Conservation (phyloP, 2,329 filamentous ascomycete species). For the Stagonosporopsis cucurbitacearum region DNA sequence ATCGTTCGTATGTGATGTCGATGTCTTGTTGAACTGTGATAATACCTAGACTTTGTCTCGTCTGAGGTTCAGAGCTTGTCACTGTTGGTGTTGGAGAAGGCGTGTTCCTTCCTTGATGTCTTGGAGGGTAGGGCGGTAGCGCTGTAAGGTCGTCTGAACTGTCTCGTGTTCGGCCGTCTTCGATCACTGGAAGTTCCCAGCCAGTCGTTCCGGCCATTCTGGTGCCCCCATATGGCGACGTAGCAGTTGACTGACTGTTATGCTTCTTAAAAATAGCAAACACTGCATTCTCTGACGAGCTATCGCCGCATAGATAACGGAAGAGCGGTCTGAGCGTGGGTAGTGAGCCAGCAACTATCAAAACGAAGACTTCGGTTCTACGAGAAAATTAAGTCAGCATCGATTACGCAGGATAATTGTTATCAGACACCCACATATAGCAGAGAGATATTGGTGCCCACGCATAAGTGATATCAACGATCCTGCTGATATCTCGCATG, state of each 20-base stretch:
- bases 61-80: background rate
- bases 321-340: conserved; percentile 39
- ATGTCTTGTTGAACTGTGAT: background rate
- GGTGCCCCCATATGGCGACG: background rate
- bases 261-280: background rate
- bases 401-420: background rate
- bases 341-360: conserved; percentile 45
- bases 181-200: background rate
- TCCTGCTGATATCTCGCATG: too few relatives aligned
- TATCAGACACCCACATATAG: too few relatives aligned
- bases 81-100: too few relatives aligned
- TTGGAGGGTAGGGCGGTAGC: background rate
- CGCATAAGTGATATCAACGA: background rate
- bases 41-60: background rate
- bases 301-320: background rate
- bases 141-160: background rate
- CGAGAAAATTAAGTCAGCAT: background rate
- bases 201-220: background rate
- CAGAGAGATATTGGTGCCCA: background rate
- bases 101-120: background rate
- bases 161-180: background rate
- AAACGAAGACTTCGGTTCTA: background rate
- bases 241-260: background rate
- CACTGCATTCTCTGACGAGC: background rate
- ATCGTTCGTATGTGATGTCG: background rate